phyloP scores from a whole-genome alignment of 2,329 filamentous ascomycete species.

The Penicillium thymicola region DNA sequence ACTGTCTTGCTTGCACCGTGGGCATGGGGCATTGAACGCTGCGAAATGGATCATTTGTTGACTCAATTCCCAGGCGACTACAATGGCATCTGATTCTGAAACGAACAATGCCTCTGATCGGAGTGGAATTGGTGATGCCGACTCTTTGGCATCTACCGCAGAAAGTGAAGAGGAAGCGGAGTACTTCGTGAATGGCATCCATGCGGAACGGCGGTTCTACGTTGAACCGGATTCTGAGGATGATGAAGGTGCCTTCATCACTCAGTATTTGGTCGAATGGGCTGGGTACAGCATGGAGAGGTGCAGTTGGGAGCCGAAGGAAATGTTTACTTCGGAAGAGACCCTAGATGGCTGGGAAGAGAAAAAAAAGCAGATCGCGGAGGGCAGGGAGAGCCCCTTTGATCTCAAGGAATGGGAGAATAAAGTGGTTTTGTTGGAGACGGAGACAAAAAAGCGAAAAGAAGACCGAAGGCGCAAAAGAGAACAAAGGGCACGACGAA shows the following conservation, averaged over 20 bases:
- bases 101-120: slow-evolving; percentile 32
- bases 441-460: not conserved
- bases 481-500: not conserved
- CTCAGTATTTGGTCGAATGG: slow-evolving; percentile 63
- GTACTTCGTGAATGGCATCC: slow-evolving; percentile 55
- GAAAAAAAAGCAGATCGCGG: slow-evolving; percentile 32
- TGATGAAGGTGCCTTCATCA: slow-evolving; percentile 16
- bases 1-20: not conserved
- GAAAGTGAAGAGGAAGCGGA: slow-evolving; percentile 45
- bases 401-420: slow-evolving; percentile 33
- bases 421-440: slow-evolving; percentile 10
- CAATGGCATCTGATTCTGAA: slow-evolving; percentile 6
- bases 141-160: slow-evolving; percentile 57
- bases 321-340: slow-evolving; percentile 38
- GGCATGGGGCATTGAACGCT: not conserved
- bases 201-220: slow-evolving; percentile 42
- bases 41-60: not conserved
- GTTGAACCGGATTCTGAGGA: slow-evolving; percentile 8
- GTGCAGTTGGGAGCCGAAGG: slow-evolving; percentile 54
- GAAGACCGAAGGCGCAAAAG: not conserved
- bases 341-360: slow-evolving; percentile 43
- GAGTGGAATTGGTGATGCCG: slow-evolving; percentile 37
- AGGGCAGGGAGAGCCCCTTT: slow-evolving; percentile 31
- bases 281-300: slow-evolving; percentile 55
- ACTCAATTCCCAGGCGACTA: not conserved